Percentiles rank a stretch among this genome's conserved stretches.
Conservation (phyloP, 2,329 filamentous ascomycete genomes). For the Geosmithia flava region DNA sequence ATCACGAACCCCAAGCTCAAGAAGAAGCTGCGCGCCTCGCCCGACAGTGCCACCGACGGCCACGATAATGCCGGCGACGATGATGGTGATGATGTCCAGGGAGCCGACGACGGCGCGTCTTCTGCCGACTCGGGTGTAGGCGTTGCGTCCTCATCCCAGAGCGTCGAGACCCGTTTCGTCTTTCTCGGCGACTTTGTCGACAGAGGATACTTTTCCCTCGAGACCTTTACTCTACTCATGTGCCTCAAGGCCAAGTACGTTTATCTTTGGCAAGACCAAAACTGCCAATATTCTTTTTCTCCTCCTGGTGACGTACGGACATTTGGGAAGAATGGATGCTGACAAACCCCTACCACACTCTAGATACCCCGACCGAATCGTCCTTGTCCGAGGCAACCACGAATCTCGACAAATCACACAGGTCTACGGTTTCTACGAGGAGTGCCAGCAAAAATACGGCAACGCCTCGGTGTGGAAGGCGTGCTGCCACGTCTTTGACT, state of each 20-base stretch:
- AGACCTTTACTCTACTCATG: slow-evolving; percentile 94
- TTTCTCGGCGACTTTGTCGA: slow-evolving; percentile 88
- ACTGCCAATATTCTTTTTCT: too few relatives aligned
- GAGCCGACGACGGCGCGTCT: slow-evolving; percentile 13
- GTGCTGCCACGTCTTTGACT: slow-evolving; percentile 99
- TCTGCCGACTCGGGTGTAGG: slow-evolving; percentile 20
- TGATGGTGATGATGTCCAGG: slow-evolving; percentile 34
- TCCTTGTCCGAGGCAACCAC: slow-evolving; percentile 95
- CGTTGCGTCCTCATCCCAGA: slow-evolving; percentile 23
- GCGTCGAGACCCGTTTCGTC: slow-evolving; percentile 43
- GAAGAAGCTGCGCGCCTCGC: slow-evolving; percentile 58
- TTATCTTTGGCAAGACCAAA: too few relatives aligned
- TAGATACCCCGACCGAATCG: slow-evolving; percentile 89
- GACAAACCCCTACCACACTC: slow-evolving; percentile 3
- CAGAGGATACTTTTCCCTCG: slow-evolving; percentile 91
- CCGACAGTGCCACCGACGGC: slow-evolving; percentile 26
- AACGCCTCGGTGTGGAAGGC: slow-evolving; percentile 99
- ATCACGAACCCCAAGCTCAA: slow-evolving; percentile 81
- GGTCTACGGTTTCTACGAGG: slow-evolving; percentile 97
- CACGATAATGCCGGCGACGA: slow-evolving; percentile 33
- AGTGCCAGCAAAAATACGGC: slow-evolving; percentile 95
- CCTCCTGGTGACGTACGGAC: background rate
- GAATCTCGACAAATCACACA: slow-evolving; percentile 96
- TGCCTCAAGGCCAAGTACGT: slow-evolving; percentile 67
- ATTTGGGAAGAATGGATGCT: slow-evolving; percentile 5